These are phyloP conservation scores for Neurospora sp. DNA, from an alignment of 495 filamentous ascomycete species.

Conservation along the genomic window DNA sequence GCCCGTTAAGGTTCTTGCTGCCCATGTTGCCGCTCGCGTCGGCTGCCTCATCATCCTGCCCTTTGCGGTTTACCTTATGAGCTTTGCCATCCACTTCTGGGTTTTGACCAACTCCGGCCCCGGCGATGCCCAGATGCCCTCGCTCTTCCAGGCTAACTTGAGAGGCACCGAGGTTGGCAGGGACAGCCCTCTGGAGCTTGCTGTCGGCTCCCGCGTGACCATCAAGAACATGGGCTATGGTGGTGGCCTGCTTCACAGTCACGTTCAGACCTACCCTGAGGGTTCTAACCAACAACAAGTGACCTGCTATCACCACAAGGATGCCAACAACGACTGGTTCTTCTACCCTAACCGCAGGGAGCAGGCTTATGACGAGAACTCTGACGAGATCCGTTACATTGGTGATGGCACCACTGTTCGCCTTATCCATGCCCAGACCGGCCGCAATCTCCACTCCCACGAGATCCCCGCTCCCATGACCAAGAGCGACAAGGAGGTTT, in stretches of 20 bases:
- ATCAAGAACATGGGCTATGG: constrained; percentile 99
- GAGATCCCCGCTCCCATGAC: constrained; percentile 76
- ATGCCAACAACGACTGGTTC: constrained; percentile 99
- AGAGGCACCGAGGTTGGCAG: constrained; percentile 86
- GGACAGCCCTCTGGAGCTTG: constrained; percentile 87
- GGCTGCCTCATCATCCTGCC: constrained; percentile 84
- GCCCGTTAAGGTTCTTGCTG: constrained; percentile 62
- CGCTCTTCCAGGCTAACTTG: constrained; percentile 94
- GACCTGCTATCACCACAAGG: constrained; percentile 98
- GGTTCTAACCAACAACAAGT: constrained; percentile 92
- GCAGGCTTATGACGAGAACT: constrained; percentile 49
- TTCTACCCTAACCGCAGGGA: constrained; percentile 85
- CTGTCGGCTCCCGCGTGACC: constrained; percentile 78
- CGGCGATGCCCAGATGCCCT: constrained; percentile 98
- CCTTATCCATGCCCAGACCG: constrained; percentile 89
- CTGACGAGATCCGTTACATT: constrained; percentile 60
- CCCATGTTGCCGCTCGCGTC: constrained; percentile 71
- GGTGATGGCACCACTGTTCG: constrained; percentile 72
- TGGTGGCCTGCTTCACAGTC: constrained; percentile 92
- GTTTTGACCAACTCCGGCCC: constrained; percentile 91
- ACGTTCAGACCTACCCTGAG: constrained; percentile 91
- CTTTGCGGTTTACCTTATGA: constrained; percentile 81
- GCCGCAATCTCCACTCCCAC: constrained; percentile 93
- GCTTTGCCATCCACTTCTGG: constrained; percentile 87
- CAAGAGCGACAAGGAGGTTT: constrained; percentile 87